Evolutionary conservation across 1,284 basidiomycete genomes (phyloP).

Genomic region (Trametes hirsuta): DNA sequence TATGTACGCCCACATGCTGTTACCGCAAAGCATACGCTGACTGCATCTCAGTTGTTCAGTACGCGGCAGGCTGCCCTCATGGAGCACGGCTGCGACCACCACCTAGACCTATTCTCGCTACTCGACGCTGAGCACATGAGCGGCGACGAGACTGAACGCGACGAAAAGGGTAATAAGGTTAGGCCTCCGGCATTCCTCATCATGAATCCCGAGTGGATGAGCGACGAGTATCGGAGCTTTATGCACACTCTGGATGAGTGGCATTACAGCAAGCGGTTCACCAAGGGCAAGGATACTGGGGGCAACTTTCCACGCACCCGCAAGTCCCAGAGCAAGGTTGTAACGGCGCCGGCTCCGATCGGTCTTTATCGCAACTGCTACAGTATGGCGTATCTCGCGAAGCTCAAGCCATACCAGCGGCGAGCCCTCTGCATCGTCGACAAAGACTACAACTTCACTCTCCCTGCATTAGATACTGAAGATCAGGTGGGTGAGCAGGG

Average conservation of each 20-base stretch:
- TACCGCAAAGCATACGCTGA: neutral
- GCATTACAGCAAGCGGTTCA: neutral
- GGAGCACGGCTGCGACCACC: neutral
- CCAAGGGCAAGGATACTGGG: neutral
- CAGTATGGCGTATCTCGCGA: neutral
- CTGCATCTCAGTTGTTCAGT: neutral
- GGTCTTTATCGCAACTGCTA: conserved; percentile 8
- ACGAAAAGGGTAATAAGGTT: neutral
- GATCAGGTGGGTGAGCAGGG: too few relatives aligned
- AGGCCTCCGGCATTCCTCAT: neutral
- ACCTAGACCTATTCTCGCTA: neutral
- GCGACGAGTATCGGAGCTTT: neutral
- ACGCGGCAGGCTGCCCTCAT: neutral
- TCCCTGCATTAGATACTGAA: neutral
- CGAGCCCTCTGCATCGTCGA: neutral
- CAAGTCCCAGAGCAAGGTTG: neutral
- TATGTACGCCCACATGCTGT: neutral
- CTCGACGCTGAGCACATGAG: conserved; percentile 1
- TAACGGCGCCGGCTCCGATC: neutral
- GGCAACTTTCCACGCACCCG: neutral
- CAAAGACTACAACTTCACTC: conserved; percentile 3
- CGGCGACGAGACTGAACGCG: conserved; percentile 5
- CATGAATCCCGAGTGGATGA: neutral
- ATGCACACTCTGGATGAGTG: neutral
- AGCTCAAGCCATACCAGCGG: neutral